Conservation (phyloP, 345 rosid species). For the Erysimum cheiranthoides region DNA sequence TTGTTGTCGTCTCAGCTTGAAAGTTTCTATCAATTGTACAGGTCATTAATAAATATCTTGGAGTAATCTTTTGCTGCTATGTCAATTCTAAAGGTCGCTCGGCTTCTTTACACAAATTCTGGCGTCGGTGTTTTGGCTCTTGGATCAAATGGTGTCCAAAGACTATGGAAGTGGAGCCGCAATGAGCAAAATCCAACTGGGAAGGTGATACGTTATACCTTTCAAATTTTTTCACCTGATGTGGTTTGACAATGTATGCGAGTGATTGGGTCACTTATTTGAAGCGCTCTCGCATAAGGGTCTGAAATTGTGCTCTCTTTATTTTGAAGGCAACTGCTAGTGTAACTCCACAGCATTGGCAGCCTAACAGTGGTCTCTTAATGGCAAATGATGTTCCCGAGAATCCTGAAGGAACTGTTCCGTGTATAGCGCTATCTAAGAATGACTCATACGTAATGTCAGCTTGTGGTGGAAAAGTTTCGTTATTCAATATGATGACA, state of each 20-base stretch:
- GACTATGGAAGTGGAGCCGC: conserved; percentile 65
- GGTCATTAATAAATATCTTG: conserved; percentile 12
- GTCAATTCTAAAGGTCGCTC: conserved; percentile 51
- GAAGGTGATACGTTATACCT: conserved; percentile 45
- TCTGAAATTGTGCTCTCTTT: conserved; percentile 4
- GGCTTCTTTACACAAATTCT: conserved; percentile 62
- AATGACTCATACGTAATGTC: conserved; percentile 70
- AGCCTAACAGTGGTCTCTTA: conserved; percentile 73
- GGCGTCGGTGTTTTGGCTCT: conserved; percentile 59
- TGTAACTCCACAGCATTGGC: conserved; percentile 74
- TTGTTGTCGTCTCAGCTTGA: conserved; percentile 26
- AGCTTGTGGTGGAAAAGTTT: conserved; percentile 63
- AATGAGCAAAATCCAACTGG: conserved; percentile 61
- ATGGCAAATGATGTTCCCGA: conserved; percentile 80
- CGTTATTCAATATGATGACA: conserved; percentile 66
- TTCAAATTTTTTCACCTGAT: not conserved
- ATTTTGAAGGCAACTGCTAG: conserved; percentile 66
- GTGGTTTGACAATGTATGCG: not conserved
- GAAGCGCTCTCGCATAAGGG: not conserved
- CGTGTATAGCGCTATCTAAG: conserved; percentile 64
- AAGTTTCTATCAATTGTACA: conserved; percentile 9
- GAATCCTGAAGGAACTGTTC: conserved; percentile 57
- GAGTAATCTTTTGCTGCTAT: conserved; percentile 20
- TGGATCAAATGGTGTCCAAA: conserved; percentile 59
- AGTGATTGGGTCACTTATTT: not conserved